Conservation (phyloP, 1,284 basidiomycete genomes). For the Pyrrhoderma lamaoense region DNA sequence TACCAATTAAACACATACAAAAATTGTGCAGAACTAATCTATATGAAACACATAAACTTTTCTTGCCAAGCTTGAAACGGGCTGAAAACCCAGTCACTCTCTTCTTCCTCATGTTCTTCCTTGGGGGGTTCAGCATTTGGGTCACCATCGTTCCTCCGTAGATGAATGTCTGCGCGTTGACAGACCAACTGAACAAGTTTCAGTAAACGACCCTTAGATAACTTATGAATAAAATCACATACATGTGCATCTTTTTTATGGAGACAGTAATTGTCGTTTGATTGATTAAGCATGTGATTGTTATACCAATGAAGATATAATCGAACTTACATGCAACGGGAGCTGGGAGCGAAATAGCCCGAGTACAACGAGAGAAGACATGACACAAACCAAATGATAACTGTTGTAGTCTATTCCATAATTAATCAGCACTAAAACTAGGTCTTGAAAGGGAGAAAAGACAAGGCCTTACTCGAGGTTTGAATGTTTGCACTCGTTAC, state of each 20-base stretch:
- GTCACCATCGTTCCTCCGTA: constrained; percentile 2
- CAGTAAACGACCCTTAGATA: not conserved
- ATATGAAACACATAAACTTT: too few species aligned
- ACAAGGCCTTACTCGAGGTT: constrained; percentile 15
- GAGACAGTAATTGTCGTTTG: too few species aligned
- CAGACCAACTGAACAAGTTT: constrained; percentile 9
- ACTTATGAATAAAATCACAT: not conserved
- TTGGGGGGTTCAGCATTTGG: not conserved
- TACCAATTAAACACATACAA: too few species aligned
- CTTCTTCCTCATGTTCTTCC: not conserved
- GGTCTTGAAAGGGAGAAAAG: not conserved
- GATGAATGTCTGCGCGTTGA: constrained; percentile 14
- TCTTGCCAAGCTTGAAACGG: too few species aligned
- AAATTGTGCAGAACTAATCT: too few species aligned
- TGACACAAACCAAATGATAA: constrained; percentile 31
- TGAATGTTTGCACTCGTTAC: constrained; percentile 26
- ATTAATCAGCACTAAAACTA: not conserved
- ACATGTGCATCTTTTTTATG: constrained; percentile 16
- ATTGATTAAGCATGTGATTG: too few species aligned
- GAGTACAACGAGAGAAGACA: constrained; percentile 29
- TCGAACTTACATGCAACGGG: constrained; percentile 29
- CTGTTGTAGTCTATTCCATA: constrained; percentile 21
- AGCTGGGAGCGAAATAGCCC: constrained; percentile 31
- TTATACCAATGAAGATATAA: not conserved
- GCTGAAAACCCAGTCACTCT: constrained; percentile 7